Conservation (phyloP, 345 rosid genomes). For the Gossypium longicalyx region DNA sequence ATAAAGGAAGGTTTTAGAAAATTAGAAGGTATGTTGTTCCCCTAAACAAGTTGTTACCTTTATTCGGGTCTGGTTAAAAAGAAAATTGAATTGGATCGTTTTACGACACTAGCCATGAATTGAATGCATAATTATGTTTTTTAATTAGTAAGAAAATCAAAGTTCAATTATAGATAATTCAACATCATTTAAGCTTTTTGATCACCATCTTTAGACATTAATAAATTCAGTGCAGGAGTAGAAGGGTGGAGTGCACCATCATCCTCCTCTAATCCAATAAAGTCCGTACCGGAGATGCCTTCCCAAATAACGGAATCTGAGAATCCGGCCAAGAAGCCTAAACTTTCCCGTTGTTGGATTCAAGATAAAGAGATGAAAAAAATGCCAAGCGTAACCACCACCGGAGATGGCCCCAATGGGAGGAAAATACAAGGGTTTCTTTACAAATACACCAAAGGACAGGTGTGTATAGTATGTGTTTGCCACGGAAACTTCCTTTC, state of each 20-base stretch:
- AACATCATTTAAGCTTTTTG: background rate
- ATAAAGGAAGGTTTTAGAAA: slow-evolving; percentile 5
- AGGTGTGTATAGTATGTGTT: slow-evolving; percentile 46
- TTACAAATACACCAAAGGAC: slow-evolving; percentile 31
- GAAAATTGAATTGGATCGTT: too few relatives aligned
- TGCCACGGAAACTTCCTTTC: slow-evolving; percentile 50
- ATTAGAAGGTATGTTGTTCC: background rate
- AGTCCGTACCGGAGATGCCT: background rate
- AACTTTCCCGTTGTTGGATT: background rate
- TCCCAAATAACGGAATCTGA: background rate
- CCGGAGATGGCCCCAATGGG: slow-evolving; percentile 44
- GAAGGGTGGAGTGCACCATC: background rate
- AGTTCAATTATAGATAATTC: too few relatives aligned
- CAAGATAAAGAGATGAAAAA: slow-evolving; percentile 26
- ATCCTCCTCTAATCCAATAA: background rate
- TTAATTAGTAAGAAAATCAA: too few relatives aligned
- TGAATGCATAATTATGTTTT: too few relatives aligned
- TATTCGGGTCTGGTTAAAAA: too few relatives aligned
- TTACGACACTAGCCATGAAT: too few relatives aligned
- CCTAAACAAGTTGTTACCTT: too few relatives aligned
- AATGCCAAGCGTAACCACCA: slow-evolving; percentile 53
- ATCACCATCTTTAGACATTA: background rate
- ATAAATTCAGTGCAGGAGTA: slow-evolving; percentile 16
- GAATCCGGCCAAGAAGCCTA: slow-evolving; percentile 23
- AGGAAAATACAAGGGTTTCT: slow-evolving; percentile 44